A percentile compares a stretch with the other conserved stretches of the same genome.
These are phyloP conservation scores for Aspergillus sp. DNA, from an alignment of 2,329 filamentous ascomycete species.

Conservation along the genomic window DNA sequence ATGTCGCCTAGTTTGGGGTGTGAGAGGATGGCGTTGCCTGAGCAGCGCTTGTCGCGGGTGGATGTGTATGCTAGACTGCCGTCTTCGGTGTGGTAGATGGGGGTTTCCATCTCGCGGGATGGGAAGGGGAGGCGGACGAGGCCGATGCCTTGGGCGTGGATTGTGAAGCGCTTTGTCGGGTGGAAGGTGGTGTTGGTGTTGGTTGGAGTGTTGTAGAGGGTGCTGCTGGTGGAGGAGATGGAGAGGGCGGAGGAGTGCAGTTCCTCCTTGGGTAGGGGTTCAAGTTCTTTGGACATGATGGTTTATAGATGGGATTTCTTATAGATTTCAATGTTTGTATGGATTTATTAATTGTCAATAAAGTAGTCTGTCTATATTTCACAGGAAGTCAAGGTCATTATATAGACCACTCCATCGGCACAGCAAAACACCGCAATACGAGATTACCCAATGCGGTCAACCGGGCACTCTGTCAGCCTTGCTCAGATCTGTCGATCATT, in stretches of 20 bases:
- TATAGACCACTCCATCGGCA: too few relatives aligned
- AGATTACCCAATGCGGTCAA: too few relatives aligned
- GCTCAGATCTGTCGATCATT: too few relatives aligned
- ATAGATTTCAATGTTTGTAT: too few relatives aligned
- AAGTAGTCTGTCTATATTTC: too few relatives aligned
- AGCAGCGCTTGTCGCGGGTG: slow-evolving; percentile 43
- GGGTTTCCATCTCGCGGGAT: slow-evolving; percentile 32
- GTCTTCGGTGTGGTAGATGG: slow-evolving; percentile 24
- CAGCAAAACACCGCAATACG: too few relatives aligned
- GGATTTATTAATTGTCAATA: too few relatives aligned
- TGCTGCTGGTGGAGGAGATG: not conserved
- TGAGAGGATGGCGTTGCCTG: slow-evolving; percentile 47
- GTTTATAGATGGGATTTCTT: too few relatives aligned
- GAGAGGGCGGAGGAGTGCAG: not conserved
- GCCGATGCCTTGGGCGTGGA: slow-evolving; percentile 24
- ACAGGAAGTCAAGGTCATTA: too few relatives aligned
- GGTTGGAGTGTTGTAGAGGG: not conserved
- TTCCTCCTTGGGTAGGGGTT: not conserved
- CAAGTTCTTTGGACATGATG: not conserved
- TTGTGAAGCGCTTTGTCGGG: slow-evolving; percentile 8
- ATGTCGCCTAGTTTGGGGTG: slow-evolving; percentile 30
- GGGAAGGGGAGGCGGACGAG: slow-evolving; percentile 30
- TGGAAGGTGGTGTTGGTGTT: not conserved
- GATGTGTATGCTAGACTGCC: slow-evolving; percentile 48
- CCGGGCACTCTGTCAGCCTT: too few relatives aligned